phyloP scores from a whole-genome alignment of 208 protist species.

The Leishmania tarentolae region DNA sequence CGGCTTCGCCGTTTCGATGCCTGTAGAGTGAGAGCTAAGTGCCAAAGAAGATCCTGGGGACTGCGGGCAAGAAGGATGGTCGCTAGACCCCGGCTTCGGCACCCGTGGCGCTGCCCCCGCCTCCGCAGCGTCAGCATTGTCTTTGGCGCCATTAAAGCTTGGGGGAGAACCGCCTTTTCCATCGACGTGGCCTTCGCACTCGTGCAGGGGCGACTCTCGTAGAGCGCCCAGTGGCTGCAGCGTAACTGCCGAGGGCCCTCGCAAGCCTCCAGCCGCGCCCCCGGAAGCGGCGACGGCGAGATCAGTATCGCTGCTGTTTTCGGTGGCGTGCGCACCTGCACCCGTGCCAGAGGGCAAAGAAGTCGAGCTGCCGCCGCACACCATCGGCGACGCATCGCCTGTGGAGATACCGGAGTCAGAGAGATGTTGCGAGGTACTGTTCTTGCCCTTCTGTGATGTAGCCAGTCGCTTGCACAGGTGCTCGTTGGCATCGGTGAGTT shows the following conservation, averaged over 20 bases:
- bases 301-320: neutral
- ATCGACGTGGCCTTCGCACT: neutral
- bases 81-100: neutral
- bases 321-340: neutral
- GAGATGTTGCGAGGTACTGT: neutral
- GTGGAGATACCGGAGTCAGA: neutral
- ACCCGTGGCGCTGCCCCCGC: neutral
- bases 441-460: neutral
- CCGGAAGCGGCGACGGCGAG: neutral
- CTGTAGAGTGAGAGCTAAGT: neutral
- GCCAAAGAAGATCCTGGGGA: neutral
- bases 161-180: neutral
- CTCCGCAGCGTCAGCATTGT: neutral
- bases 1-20: neutral
- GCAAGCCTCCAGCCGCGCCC: neutral
- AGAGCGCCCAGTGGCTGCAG: slow-evolving; percentile 9
- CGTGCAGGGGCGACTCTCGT: neutral
- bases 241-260: slow-evolving; percentile 6
- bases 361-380: neutral
- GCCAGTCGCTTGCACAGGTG: slow-evolving; percentile 11
- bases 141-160: neutral
- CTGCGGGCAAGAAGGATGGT: neutral
- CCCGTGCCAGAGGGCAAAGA: neutral
- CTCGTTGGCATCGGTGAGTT: slow-evolving; percentile 4
- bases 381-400: neutral